These are phyloP conservation scores for Centella asiatica DNA, from an alignment of 129 eudicot species.

Conservation along the genomic window DNA sequence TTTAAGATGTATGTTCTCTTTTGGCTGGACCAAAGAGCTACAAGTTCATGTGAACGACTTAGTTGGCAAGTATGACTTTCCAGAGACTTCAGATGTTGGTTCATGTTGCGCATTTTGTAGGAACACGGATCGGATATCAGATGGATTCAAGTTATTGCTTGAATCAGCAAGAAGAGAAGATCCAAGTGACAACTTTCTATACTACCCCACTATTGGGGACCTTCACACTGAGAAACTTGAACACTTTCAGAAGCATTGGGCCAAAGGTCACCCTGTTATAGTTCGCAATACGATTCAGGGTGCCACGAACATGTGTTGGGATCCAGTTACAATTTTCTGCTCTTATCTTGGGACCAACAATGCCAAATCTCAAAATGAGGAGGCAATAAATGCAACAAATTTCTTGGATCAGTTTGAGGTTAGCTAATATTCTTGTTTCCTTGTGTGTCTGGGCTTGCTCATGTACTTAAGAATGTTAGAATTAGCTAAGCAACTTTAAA, in stretches of 20 bases:
- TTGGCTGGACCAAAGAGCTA: conserved; percentile 56
- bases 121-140: conserved; percentile 21
- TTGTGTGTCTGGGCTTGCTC: neutral
- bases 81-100: conserved; percentile 35
- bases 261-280: conserved; percentile 75
- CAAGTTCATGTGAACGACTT: conserved; percentile 55
- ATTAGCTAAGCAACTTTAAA: neutral
- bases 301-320: conserved; percentile 55
- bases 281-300: conserved; percentile 46
- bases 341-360: conserved; percentile 48
- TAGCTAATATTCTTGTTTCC: conserved; percentile 1
- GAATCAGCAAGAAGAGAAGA: conserved; percentile 31
- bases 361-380: conserved; percentile 31
- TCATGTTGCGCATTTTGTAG: conserved; percentile 47
- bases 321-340: conserved; percentile 63
- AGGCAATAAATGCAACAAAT: conserved; percentile 22
- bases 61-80: conserved; percentile 24
- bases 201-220: conserved; percentile 40
- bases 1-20: conserved; percentile 44
- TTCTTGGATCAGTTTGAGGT: conserved; percentile 84
- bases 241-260: conserved; percentile 89
- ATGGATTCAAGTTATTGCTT: conserved; percentile 18
- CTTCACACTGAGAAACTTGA: conserved; percentile 42
- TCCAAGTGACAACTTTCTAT: conserved; percentile 36
- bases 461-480: neutral